Percentiles rank a stretch among this genome's conserved stretches.
Evolutionary conservation across 176 grass and related monocot species (phyloP).

Genomic region (Oryza nivara): DNA sequence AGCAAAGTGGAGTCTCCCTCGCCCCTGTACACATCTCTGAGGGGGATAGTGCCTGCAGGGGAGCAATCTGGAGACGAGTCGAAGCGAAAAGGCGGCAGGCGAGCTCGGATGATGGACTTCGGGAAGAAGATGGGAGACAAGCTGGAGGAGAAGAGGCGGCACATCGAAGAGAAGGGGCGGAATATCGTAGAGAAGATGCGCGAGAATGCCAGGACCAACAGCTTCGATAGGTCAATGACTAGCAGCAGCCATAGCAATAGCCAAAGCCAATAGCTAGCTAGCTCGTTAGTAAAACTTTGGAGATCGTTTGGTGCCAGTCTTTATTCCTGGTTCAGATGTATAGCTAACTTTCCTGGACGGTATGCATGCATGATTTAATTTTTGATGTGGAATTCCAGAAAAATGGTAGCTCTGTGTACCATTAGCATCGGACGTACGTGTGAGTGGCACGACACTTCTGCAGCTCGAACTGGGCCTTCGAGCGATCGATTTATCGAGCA

Average conservation of each 20-base stretch:
- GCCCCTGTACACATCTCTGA: constrained; percentile 42
- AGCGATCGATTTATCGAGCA: neutral
- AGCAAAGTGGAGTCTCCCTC: constrained; percentile 40
- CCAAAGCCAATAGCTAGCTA: constrained; percentile 1
- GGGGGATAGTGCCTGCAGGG: constrained; percentile 32
- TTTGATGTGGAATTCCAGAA: neutral
- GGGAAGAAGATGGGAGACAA: constrained; percentile 86
- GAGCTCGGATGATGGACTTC: constrained; percentile 84
- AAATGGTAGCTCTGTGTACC: neutral
- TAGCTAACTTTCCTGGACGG: neutral
- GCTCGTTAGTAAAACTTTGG: neutral
- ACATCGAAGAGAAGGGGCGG: constrained; percentile 77
- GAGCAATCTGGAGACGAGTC: constrained; percentile 61
- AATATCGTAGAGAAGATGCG: constrained; percentile 91
- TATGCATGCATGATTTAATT: neutral
- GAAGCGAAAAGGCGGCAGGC: constrained; percentile 54
- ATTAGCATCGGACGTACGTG: neutral
- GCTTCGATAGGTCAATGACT: constrained; percentile 42
- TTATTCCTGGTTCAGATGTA: neutral
- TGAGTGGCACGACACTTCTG: neutral
- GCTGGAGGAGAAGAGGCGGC: constrained; percentile 85
- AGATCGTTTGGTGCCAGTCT: neutral
- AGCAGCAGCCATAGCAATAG: constrained; percentile 7
- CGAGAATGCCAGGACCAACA: constrained; percentile 71
- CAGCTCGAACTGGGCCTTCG: neutral